Percentiles rank a stretch among this genome's conserved stretches.
Evolutionary conservation across 495 filamentous ascomycete genomes (phyloP).

Genomic region (Aspergillus haitiensis): DNA sequence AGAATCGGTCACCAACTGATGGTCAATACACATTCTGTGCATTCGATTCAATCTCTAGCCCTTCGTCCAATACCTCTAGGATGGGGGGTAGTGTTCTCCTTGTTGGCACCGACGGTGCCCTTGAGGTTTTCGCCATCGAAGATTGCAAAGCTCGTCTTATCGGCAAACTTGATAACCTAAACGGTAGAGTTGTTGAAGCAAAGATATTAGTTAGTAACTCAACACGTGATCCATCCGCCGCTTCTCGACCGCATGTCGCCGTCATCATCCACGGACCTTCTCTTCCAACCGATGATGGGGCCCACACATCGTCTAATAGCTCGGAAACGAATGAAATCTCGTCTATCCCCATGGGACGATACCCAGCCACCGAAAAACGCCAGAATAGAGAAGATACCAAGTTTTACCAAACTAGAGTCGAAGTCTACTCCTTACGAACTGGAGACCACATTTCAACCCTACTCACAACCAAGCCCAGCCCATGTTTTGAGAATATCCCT

Average conservation of each 20-base stretch:
- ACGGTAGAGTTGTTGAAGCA: slow-evolving; percentile 76
- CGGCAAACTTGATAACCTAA: slow-evolving; percentile 69
- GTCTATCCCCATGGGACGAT: slow-evolving; percentile 27
- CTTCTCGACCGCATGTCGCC: slow-evolving; percentile 64
- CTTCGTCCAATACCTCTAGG: slow-evolving; percentile 45
- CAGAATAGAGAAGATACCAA: slow-evolving; percentile 41
- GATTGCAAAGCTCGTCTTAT: slow-evolving; percentile 64
- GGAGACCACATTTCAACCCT: slow-evolving; percentile 67
- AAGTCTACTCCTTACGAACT: slow-evolving; percentile 76
- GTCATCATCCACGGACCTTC: slow-evolving; percentile 74
- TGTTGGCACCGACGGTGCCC: slow-evolving; percentile 69
- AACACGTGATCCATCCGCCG: slow-evolving; percentile 39
- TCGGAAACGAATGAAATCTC: slow-evolving; percentile 43
- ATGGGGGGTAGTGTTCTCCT: slow-evolving; percentile 68
- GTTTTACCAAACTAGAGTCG: slow-evolving; percentile 79
- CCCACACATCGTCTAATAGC: slow-evolving; percentile 34
- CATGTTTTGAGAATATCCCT: slow-evolving; percentile 43
- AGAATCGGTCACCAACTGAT: slow-evolving; percentile 40
- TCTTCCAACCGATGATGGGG: slow-evolving; percentile 41
- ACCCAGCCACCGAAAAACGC: slow-evolving; percentile 30
- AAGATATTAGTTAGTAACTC: slow-evolving; percentile 69
- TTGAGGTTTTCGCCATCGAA: slow-evolving; percentile 70
- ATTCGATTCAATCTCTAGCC: slow-evolving; percentile 66
- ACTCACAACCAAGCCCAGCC: slow-evolving; percentile 55
- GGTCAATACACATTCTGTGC: slow-evolving; percentile 73